These are phyloP conservation scores for Seiridium cupressi DNA, from an alignment of 2,329 filamentous ascomycete genomes.

Conservation along the genomic window DNA sequence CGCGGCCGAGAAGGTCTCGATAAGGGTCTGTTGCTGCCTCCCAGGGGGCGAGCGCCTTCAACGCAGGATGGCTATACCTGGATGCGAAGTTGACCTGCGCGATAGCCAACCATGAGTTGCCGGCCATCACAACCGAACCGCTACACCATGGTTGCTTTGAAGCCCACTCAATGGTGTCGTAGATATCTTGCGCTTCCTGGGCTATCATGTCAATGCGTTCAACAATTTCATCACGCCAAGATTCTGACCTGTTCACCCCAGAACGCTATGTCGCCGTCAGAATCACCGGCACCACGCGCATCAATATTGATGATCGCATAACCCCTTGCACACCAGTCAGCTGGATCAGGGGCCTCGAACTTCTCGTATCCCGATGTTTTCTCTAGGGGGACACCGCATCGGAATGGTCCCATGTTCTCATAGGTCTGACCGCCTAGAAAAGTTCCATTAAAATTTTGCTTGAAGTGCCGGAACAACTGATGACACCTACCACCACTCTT, in stretches of 20 bases:
- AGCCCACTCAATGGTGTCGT: not conserved
- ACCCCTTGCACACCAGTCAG: constrained; percentile 25
- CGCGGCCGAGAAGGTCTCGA: not conserved
- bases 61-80: not conserved
- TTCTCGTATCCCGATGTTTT: constrained; percentile 11
- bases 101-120: constrained; percentile 1
- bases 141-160: constrained; percentile 2
- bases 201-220: not conserved
- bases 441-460: constrained; percentile 9
- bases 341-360: constrained; percentile 18
- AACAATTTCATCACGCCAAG: not conserved
- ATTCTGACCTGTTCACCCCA: constrained; percentile 15
- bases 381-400: not conserved
- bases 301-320: constrained; percentile 30
- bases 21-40: not conserved
- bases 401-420: constrained; percentile 19
- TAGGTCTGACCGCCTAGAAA: constrained; percentile 12
- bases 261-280: constrained; percentile 22
- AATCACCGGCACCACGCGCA: constrained; percentile 22
- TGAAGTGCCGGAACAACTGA: too few species aligned
- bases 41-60: not conserved
- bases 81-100: not conserved
- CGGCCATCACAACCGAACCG: not conserved
- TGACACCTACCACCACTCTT: constrained; percentile 17
- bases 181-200: not conserved